Conservation (phyloP, 257 asterid genomes). For the Solanum chilense region DNA sequence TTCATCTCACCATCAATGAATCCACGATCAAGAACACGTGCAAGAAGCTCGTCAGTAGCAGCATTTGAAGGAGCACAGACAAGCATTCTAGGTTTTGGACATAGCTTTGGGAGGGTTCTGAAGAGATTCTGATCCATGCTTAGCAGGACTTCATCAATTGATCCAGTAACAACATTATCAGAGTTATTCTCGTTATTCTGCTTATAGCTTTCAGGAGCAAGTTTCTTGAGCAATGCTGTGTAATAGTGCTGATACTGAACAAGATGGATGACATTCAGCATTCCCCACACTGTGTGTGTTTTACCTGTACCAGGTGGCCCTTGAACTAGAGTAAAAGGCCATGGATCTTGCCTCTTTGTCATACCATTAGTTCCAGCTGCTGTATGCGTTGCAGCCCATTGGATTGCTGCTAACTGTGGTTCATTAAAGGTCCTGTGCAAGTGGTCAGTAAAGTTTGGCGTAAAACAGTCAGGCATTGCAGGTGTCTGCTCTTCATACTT, state of each 20-base stretch:
- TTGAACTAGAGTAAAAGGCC: constrained; percentile 98
- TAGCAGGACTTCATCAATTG: constrained; percentile 96
- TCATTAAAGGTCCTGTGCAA: constrained; percentile 71
- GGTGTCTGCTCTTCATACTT: constrained; percentile 96
- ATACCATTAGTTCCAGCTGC: constrained; percentile 86
- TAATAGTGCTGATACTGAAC: constrained; percentile 99
- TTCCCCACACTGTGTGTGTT: constrained; percentile 99
- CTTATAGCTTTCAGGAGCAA: constrained; percentile 99
- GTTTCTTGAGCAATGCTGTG: constrained; percentile 87
- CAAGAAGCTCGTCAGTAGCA: constrained; percentile 91
- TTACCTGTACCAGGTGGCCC: constrained; percentile 99
- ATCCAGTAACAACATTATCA: constrained; percentile 66
- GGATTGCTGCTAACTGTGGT: constrained; percentile 92
- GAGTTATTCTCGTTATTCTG: constrained; percentile 60
- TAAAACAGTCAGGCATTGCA: constrained; percentile 97
- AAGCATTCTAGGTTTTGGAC: constrained; percentile 99
- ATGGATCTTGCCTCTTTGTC: constrained; percentile 87
- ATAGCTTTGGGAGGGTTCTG: constrained; percentile 93
- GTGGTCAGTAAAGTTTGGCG: constrained; percentile 75
- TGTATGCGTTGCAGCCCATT: constrained; percentile 98
- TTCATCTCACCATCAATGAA: constrained; percentile 99
- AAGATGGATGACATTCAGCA: constrained; percentile 97
- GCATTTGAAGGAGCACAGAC: constrained; percentile 99
- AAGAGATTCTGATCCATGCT: constrained; percentile 97
- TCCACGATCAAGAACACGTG: constrained; percentile 99